Percentiles rank a stretch among this genome's conserved stretches.
phyloP scores from a whole-genome alignment of 1,139 yeast genomes.

The Hansenula lynferdii region DNA sequence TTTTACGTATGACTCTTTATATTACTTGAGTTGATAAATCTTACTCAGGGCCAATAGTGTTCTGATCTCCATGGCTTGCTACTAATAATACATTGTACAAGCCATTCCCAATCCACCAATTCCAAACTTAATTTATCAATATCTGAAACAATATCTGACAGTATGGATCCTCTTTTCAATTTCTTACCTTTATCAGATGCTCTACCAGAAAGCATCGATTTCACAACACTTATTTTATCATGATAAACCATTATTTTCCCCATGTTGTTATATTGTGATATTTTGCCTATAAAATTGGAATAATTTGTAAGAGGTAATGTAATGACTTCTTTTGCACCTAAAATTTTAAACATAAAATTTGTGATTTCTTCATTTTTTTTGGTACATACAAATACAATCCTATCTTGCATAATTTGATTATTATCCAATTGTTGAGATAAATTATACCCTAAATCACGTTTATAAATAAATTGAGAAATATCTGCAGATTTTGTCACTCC shows the following conservation, averaged over 20 bases:
- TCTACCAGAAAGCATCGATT: conserved; percentile 4
- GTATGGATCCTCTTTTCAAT: conserved; percentile 3
- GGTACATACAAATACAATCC: conserved; percentile 29
- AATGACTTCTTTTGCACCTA: conserved; percentile 35
- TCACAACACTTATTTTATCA: conserved; percentile 9
- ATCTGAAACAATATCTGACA: background rate
- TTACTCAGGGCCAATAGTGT: background rate
- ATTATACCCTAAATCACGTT: conserved; percentile 23
- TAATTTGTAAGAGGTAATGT: conserved; percentile 9
- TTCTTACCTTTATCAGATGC: conserved; percentile 8
- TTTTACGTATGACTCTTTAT: too few species aligned
- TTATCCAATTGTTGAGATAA: conserved; percentile 36
- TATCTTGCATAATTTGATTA: conserved; percentile 33
- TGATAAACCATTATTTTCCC: conserved; percentile 12
- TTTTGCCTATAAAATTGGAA: conserved; percentile 7
- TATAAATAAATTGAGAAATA: conserved; percentile 33
- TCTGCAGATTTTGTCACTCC: conserved; percentile 27
- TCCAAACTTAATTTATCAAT: conserved; percentile 15
- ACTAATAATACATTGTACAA: conserved; percentile 67
- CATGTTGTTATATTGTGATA: background rate
- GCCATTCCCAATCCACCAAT: conserved; percentile 65
- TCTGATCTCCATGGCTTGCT: conserved; percentile 22
- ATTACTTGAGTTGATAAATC: too few species aligned
- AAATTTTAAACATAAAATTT: conserved; percentile 41
- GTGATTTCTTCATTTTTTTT: conserved; percentile 32